Conservation (phyloP, 257 asterid species). For the Forsythia suspensa region DNA sequence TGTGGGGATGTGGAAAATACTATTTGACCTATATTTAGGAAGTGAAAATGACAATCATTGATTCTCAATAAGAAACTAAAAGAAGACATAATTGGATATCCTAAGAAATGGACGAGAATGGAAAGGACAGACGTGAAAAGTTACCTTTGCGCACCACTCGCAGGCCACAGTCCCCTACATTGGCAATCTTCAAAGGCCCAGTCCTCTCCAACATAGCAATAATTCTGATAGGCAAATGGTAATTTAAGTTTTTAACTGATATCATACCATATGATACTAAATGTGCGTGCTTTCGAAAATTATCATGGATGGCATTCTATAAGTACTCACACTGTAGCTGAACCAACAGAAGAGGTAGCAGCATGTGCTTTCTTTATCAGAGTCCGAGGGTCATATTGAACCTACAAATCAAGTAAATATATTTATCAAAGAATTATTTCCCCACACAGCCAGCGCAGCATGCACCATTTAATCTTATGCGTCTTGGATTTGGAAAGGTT, state of each 20-base stretch:
- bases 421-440: background rate
- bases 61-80: background rate
- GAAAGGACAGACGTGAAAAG: background rate
- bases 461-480: background rate
- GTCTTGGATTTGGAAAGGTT: background rate
- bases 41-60: background rate
- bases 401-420: constrained; percentile 38
- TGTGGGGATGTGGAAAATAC: constrained; percentile 75
- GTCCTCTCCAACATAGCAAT: constrained; percentile 77
- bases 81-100: constrained; percentile 2
- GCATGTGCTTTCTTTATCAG: constrained; percentile 84
- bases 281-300: background rate
- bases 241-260: background rate
- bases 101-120: background rate
- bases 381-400: constrained; percentile 61
- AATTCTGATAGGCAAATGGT: constrained; percentile 43
- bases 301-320: background rate
- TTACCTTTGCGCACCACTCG: constrained; percentile 71
- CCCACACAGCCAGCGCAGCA: background rate
- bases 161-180: constrained; percentile 88
- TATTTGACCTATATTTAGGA: constrained; percentile 52
- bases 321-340: constrained; percentile 76
- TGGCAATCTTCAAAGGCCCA: constrained; percentile 73
- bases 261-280: background rate
- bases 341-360: constrained; percentile 74